A percentile compares a stretch with the other conserved stretches of the same genome.
These are phyloP conservation scores for Lenzites betulinus DNA, from an alignment of 768 basidiomycete genomes.

Conservation along the genomic window DNA sequence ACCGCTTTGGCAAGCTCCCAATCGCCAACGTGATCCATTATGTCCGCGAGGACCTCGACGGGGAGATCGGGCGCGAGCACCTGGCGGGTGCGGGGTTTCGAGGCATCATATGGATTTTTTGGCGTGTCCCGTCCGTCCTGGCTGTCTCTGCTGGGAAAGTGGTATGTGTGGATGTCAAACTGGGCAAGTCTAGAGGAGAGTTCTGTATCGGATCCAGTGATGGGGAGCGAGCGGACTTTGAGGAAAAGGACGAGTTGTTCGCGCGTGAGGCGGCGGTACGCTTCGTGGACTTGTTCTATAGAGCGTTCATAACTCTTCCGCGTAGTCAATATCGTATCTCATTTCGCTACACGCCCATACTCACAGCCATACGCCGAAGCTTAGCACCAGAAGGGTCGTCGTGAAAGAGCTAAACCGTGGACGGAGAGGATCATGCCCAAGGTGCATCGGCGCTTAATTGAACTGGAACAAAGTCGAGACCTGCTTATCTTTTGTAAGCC, in stretches of 20 bases:
- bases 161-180: constrained; percentile 74
- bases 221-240: constrained; percentile 69
- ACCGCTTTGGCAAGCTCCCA: constrained; percentile 85
- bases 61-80: constrained; percentile 60
- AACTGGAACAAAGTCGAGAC: no score
- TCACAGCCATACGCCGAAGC: constrained; percentile 26
- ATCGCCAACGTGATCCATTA: constrained; percentile 76
- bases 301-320: constrained; percentile 25
- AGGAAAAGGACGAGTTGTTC: constrained; percentile 76
- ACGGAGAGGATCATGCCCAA: not conserved
- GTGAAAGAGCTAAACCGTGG: not conserved
- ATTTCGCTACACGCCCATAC: not conserved
- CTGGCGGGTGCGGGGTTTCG: constrained; percentile 32
- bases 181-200: constrained; percentile 73
- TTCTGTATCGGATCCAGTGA: constrained; percentile 59
- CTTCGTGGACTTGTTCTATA: constrained; percentile 55
- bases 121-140: not conserved
- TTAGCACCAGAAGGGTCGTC: not conserved
- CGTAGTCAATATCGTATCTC: constrained; percentile 1
- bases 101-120: constrained; percentile 18
- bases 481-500: no score
- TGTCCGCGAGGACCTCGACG: constrained; percentile 73
- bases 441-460: no score
- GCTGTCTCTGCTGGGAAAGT: constrained; percentile 40
- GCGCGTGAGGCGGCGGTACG: constrained; percentile 67